Evolutionary conservation across 2,329 filamentous ascomycete species (phyloP), one percentile per base, ranked within the genome.

Genomic region (Neophaeococcomyces mojaviensis): DNA sequence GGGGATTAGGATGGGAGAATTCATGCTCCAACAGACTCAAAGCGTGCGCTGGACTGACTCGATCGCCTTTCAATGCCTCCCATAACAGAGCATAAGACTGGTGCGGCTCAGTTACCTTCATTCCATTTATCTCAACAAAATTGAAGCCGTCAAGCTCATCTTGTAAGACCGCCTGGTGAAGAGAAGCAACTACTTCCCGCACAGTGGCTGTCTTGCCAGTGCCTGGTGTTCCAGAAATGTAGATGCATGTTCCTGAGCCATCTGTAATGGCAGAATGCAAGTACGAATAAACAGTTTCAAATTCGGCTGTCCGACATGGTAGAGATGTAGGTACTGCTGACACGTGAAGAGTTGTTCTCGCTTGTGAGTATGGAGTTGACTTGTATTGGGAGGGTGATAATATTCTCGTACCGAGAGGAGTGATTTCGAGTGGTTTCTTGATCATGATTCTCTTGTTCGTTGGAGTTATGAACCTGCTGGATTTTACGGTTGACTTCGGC

Each of bases 51-150:
- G 92, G 87, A 60, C 86, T 94, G 6, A 97, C 89, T 39, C 92
- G 81, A 61, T 98, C 88, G 20, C 88, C 89, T 61, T 90, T 90
- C 49, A 98, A 72, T 0, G 92, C 90, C 68, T 98, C 88, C 94
- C 94, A 98, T 1, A 98, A 76, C 16, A 98, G 69, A 2, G 87
- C 84, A 65, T 98, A 98, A 0, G 92, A 89, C 64, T 98, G 92
- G 61, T 97, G 89, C 1, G 92, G 90, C 62, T 98, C 92, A 0
- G 92, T 94, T 57, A 98, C 89, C 70, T 98, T 98, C 92, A 98
- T 97, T 55, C 92, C 94, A 65, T 98, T 98, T 68, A 98, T 97
- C 65, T 98, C 92, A 51, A 98, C 89, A 57, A 98, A 98, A 49
- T 96, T 94, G 65, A 98, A 98, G 62, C 97, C 90, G 59, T 98